These are phyloP conservation scores for Starmera dryadoides DNA, from an alignment of 805 yeast genomes.

Conservation along the genomic window DNA sequence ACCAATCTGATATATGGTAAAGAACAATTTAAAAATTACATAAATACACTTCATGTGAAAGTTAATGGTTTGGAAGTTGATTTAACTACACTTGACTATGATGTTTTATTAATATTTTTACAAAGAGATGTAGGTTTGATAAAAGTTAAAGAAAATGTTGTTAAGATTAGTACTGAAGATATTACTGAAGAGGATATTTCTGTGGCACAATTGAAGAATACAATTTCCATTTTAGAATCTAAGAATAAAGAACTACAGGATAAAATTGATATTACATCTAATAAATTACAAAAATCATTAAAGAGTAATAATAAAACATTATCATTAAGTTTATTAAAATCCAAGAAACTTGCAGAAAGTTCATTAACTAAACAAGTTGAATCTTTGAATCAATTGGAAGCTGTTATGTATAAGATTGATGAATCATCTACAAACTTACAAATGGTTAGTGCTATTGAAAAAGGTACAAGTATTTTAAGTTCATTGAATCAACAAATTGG, in stretches of 20 bases:
- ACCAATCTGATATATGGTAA: slow-evolving; percentile 9
- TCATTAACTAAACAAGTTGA: slow-evolving; percentile 24
- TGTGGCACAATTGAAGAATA: slow-evolving; percentile 25
- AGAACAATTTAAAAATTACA: slow-evolving; percentile 6
- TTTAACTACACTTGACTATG: slow-evolving; percentile 14
- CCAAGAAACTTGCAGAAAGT: slow-evolving; percentile 27
- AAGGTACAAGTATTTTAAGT: slow-evolving; percentile 28
- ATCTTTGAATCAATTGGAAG: slow-evolving; percentile 29
- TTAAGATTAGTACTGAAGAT: slow-evolving; percentile 12
- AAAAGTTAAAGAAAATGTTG: slow-evolving; percentile 9
- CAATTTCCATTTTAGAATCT: slow-evolving; percentile 14
- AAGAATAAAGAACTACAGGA: slow-evolving; percentile 15
- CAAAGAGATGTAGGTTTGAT: slow-evolving; percentile 13
- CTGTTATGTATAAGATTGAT: slow-evolving; percentile 33
- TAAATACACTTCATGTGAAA: slow-evolving; percentile 3
- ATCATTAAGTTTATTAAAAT: slow-evolving; percentile 26
- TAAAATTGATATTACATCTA: slow-evolving; percentile 11
- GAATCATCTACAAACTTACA: slow-evolving; percentile 33
- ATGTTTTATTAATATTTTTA: slow-evolving; percentile 13
- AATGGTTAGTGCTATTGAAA: slow-evolving; percentile 28
- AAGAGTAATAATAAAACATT: slow-evolving; percentile 17
- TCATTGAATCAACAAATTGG: slow-evolving; percentile 33
- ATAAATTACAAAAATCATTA: slow-evolving; percentile 15
- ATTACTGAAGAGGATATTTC: slow-evolving; percentile 27
- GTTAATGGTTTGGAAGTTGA: not conserved